Conservation (phyloP, 2,329 filamentous ascomycete species). For the Claviceps purpurea region DNA sequence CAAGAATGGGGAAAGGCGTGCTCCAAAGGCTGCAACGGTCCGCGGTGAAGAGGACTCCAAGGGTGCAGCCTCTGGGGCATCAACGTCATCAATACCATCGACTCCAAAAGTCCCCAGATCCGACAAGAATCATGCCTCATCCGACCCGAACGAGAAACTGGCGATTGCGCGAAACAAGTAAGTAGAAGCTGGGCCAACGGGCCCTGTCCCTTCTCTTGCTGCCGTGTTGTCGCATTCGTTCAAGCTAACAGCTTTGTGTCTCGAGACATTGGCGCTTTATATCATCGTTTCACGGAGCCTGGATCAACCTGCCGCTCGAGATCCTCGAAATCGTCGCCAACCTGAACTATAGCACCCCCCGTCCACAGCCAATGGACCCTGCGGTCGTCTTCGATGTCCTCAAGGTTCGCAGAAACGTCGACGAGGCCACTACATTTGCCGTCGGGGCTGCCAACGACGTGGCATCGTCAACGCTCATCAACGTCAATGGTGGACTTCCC, state of each 20-base stretch:
- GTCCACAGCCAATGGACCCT: constrained; percentile 65
- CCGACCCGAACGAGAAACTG: background rate
- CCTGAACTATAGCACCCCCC: constrained; percentile 64
- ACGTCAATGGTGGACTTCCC: constrained; percentile 27
- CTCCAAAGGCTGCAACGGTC: background rate
- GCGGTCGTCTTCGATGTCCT: constrained; percentile 72
- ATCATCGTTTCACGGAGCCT: constrained; percentile 70
- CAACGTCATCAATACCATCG: background rate
- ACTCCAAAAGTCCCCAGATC: background rate
- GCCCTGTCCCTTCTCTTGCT: background rate
- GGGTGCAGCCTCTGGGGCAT: background rate
- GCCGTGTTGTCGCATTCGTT: background rate
- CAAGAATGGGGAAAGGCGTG: background rate
- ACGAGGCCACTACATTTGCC: constrained; percentile 65
- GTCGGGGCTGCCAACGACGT: constrained; percentile 66
- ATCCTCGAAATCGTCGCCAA: constrained; percentile 67
- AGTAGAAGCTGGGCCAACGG: background rate
- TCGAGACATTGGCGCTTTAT: constrained; percentile 73
- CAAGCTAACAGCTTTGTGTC: background rate
- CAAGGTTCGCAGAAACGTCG: constrained; percentile 67
- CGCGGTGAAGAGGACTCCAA: background rate
- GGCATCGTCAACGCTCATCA: constrained; percentile 49
- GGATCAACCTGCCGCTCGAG: constrained; percentile 68
- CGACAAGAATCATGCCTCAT: background rate
- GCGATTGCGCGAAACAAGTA: background rate